Evolutionary conservation across 2,329 filamentous ascomycete species (phyloP), one percentile per base, ranked within the genome.

Genomic region (Lasiodiplodia sp.): DNA sequence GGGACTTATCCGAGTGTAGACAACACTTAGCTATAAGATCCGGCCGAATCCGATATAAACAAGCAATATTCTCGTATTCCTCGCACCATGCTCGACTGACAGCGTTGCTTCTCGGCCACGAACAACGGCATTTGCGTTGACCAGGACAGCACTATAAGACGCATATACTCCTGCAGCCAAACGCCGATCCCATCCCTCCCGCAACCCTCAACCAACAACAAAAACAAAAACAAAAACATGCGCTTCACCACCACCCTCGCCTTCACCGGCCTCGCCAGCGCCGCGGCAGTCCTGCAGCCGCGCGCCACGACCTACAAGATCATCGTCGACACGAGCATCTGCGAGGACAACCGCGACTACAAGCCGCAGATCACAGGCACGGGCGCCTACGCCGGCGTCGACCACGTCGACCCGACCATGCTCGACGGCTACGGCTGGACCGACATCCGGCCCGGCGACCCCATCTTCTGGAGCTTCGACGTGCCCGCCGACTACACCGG

Each of bases 391-490:
- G 49, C 49, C 1, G 49, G 49, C 21, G 21, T 52, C 49, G 49
- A 52, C 49, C 21, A 52, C 49, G 49, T 52, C 18, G 21, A 52
- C 21, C 49, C 49, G n/a, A 52, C n/a, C 49, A 52, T 23, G 49
- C 49, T 52, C 49, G 49, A 52, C 49, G 49, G 18, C 49, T 52
- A 52, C 49, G 49, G 49, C n/a, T 52, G 49, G 49, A 52, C 49
- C 49, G 49, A 52, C 6, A 52, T 52, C 49, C 49, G 49, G 4
- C 49, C 49, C 4, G 49, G 49, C 49, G 49, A 52, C 49, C 49
- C 49, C 21, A 52, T 52, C 18, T 21, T 52, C 18, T 52, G 49
- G 49, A 52, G 49, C 49, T 52, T 52, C 49, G 49, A 52, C 49
- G 49, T 52, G 49, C 49, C 49, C 49, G 49, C 49, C 49, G 49